Evolutionary conservation across 805 yeast species (phyloP).

Genomic region (Jamesozyma rosinii): DNA sequence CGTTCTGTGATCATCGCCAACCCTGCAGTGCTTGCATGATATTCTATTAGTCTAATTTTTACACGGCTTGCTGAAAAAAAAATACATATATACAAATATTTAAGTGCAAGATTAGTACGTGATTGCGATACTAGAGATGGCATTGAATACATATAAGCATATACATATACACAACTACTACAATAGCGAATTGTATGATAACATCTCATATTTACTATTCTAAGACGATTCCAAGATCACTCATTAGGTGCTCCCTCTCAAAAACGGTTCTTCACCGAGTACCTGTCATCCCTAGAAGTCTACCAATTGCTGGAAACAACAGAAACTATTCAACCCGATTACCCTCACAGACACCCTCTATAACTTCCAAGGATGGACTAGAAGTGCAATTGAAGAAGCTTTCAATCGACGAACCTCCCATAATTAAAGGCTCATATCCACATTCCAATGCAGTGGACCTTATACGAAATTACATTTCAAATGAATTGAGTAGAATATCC

Average conservation of each 20-base stretch:
- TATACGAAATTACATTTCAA: constrained; percentile 80
- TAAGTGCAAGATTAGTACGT: too few species aligned
- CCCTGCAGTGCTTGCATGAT: too few species aligned
- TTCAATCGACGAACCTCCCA: background rate
- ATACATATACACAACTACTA: background rate
- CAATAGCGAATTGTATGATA: background rate
- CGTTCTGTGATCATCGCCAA: background rate
- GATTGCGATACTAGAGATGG: too few species aligned
- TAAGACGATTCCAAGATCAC: background rate
- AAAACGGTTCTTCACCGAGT: background rate
- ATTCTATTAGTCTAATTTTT: too few species aligned
- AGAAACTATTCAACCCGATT: background rate
- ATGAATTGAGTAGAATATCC: constrained; percentile 63
- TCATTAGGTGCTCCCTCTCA: background rate
- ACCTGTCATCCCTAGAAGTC: background rate
- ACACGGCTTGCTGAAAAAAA: too few species aligned
- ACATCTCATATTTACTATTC: background rate
- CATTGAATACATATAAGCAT: too few species aligned
- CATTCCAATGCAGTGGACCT: constrained; percentile 74
- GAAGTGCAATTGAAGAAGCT: background rate
- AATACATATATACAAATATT: too few species aligned
- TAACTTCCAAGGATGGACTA: background rate
- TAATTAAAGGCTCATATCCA: constrained; percentile 26
- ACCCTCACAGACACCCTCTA: background rate
- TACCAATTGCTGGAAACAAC: background rate